Evolutionary conservation across 768 basidiomycete genomes (phyloP), one percentile per base, ranked within the genome.

Genomic region (Phylloporus sp.): DNA sequence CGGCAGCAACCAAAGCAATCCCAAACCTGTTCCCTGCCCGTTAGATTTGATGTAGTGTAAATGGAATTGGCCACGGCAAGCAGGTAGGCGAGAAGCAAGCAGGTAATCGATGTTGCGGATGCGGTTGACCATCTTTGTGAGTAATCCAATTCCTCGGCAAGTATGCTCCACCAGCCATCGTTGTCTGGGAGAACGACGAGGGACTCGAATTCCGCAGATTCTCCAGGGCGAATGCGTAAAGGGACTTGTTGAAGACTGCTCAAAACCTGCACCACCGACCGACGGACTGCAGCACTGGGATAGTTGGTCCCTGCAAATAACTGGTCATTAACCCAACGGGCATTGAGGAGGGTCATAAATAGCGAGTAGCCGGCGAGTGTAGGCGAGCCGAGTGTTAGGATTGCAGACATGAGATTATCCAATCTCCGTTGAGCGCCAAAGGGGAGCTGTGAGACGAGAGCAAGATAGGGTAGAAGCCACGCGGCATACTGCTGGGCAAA

Each of bases 371-470:
- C 72, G 0, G 78, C 75, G 4, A 79, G 70, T 4, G 61, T 61
- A 0, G 78, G 77, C 0, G 74, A 76, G 1, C 77, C 78, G 20
- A 79, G 57, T 1, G 75, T 71, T 29, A 79, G 60, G 8, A 79
- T 16, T 16, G 70, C 69, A 5, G 75, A 72, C 54, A 70, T 64
- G 35, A 77, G 59, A 47, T 78, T 76, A 11, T 76, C 74, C n/a
- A 67, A 54, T 26, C 59, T 70, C 45, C 70, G 68, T 10, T 56
- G 64, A 26, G 72, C 68, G 7, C 76, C 76, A 22, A 77, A 80
- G 0, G 77, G 79, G 18, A 80, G 70, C 44, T 77, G 77, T 75
- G n/a, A n/a, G n/a, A n/a, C n/a, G n/a, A n/a, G n/a, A n/a, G n/a
- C n/a, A n/a, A n/a, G n/a, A n/a, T n/a, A 78, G 7, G 78, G 78